These are phyloP conservation scores for Ogataea minuta DNA, from an alignment of 805 yeast species.

Conservation along the genomic window DNA sequence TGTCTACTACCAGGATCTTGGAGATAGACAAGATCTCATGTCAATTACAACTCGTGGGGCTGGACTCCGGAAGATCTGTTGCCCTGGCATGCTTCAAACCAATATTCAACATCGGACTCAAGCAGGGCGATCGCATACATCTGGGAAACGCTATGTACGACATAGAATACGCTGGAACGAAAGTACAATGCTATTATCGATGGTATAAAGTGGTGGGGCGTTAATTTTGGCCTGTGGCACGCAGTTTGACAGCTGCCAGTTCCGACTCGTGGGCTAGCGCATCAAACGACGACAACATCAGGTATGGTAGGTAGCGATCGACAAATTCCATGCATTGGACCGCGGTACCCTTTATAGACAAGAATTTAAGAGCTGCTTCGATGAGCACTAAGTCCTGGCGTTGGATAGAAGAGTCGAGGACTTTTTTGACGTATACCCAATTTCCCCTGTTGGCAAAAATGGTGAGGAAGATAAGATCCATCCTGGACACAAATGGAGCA, in stretches of 20 bases:
- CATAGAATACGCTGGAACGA: conserved; percentile 1
- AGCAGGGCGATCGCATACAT: conserved; percentile 15
- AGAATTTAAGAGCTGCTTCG: conserved; percentile 8
- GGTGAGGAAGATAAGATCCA: conserved; percentile 18
- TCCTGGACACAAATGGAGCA: conserved; percentile 8
- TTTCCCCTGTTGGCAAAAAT: conserved; percentile 19
- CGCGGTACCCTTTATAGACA: conserved; percentile 10
- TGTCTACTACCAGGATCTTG: neutral
- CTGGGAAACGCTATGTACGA: conserved; percentile 18
- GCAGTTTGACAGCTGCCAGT: conserved; percentile 6
- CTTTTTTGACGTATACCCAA: conserved; percentile 17
- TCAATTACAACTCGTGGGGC: conserved; percentile 7
- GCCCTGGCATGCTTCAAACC: conserved; percentile 16
- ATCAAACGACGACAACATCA: conserved; percentile 11
- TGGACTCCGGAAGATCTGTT: conserved; percentile 7
- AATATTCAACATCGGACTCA: conserved; percentile 6
- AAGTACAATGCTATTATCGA: conserved; percentile 19
- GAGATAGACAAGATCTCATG: conserved; percentile 4
- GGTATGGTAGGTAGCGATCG: conserved; percentile 17
- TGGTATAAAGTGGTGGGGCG: conserved; percentile 20
- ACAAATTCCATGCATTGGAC: conserved; percentile 13
- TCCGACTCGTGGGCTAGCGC: conserved; percentile 2
- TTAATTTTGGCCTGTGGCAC: conserved; percentile 1
- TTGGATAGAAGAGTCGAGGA: conserved; percentile 16
- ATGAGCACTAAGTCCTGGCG: conserved; percentile 17